Conservation (phyloP, 2,329 filamentous ascomycete species). For the Dryadomyces quercus-mongolicae region DNA sequence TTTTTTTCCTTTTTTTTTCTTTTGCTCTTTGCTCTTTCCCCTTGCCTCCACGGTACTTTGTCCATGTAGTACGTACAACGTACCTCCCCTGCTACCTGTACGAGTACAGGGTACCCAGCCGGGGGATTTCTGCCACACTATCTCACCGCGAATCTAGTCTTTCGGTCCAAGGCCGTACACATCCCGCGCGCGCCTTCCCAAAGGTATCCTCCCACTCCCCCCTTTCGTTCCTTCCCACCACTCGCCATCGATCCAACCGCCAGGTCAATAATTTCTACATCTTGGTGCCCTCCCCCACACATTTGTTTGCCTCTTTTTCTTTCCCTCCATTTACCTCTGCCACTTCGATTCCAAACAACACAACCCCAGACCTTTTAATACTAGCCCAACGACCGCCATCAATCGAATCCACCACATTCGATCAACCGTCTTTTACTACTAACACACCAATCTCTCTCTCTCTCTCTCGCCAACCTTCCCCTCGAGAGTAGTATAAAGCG, state of each 20-base stretch:
- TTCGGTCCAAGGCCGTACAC: slow-evolving; percentile 9
- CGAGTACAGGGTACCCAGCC: slow-evolving; percentile 9
- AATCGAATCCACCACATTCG: background rate
- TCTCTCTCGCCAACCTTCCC: background rate
- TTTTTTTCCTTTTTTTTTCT: too few species aligned
- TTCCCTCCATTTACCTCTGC: slow-evolving; percentile 1
- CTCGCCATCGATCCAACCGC: slow-evolving; percentile 10
- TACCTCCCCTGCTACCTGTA: slow-evolving; percentile 11
- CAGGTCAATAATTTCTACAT: slow-evolving; percentile 16
- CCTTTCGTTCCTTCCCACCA: slow-evolving; percentile 9
- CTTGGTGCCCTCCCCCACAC: slow-evolving; percentile 15
- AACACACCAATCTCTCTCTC: background rate
- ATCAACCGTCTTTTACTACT: background rate
- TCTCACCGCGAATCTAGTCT: slow-evolving; percentile 15
- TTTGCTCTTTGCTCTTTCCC: background rate
- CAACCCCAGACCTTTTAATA: background rate
- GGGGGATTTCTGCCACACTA: slow-evolving; percentile 9
- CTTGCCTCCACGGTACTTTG: background rate
- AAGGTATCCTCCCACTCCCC: slow-evolving; percentile 5
- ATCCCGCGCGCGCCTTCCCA: slow-evolving; percentile 12
- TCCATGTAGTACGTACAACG: background rate
- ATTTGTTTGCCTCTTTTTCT: slow-evolving; percentile 4
- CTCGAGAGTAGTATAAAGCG: background rate
- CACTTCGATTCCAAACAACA: background rate
- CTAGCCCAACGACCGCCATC: background rate